Evolutionary conservation across 306 rosid genomes (phyloP).

Genomic region (Rubus idaeus): DNA sequence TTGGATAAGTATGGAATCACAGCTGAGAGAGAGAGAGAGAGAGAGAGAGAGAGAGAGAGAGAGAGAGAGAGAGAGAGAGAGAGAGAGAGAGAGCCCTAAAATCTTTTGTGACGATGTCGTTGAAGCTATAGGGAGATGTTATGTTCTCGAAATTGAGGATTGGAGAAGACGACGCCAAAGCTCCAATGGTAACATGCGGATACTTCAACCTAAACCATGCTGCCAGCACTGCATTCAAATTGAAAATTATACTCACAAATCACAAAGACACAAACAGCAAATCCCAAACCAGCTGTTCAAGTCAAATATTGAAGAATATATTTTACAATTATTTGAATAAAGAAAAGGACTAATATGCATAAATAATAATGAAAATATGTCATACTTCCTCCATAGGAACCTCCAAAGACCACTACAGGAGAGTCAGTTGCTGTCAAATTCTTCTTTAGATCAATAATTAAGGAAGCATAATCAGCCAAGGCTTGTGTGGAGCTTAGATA

Average conservation of each 20-base stretch:
- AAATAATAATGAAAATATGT: neutral
- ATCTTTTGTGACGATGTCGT: constrained; percentile 51
- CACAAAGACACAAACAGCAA: neutral
- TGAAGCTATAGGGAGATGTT: constrained; percentile 60
- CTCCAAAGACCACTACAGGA: constrained; percentile 87
- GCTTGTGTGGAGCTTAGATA: constrained; percentile 76
- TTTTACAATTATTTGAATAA: neutral
- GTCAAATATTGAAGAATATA: neutral
- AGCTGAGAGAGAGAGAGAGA: neutral
- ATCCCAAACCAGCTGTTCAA: constrained; percentile 5
- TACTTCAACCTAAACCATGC: constrained; percentile 89
- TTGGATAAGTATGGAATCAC: neutral
- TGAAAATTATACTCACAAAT: neutral
- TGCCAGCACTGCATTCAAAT: constrained; percentile 59
- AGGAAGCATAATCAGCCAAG: constrained; percentile 81
- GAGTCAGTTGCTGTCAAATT: constrained; percentile 60
- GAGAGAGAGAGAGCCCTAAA: too few species aligned
- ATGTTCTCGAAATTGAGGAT: constrained; percentile 64
- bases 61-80: too few species aligned
- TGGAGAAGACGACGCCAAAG: constrained; percentile 83
- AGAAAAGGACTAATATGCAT: neutral
- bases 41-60: too few species aligned
- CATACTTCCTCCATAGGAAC: constrained; percentile 95
- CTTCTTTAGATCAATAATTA: constrained; percentile 62
- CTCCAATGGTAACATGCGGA: constrained; percentile 80